Conservation (phyloP, 2,329 filamentous ascomycete genomes). For the Claviceps maximensis region DNA sequence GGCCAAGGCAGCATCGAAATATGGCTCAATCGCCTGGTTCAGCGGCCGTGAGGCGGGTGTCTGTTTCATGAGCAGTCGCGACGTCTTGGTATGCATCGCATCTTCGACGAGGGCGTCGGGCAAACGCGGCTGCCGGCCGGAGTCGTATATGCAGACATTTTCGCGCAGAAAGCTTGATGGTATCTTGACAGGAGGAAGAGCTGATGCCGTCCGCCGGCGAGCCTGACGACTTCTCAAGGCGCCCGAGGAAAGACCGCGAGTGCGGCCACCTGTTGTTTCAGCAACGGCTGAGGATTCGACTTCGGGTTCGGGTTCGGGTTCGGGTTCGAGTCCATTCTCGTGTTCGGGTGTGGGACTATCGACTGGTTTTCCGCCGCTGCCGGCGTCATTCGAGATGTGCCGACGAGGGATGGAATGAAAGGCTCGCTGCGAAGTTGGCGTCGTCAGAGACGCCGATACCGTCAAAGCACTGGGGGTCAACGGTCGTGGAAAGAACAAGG, state of each 20-base stretch:
- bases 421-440: conserved; percentile 7
- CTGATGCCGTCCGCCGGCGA: conserved; percentile 21
- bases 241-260: conserved; percentile 13
- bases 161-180: conserved; percentile 43
- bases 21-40: conserved; percentile 16
- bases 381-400: conserved; percentile 8
- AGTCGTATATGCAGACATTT: conserved; percentile 28
- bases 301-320: conserved; percentile 15
- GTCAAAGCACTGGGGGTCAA: conserved; percentile 13
- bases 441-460: conserved; percentile 12
- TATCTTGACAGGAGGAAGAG: conserved; percentile 38
- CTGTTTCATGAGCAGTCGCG: conserved; percentile 16
- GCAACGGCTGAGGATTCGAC: conserved; percentile 15
- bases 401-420: conserved; percentile 12
- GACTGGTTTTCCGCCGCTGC: conserved; percentile 15
- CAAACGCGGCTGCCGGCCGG: conserved; percentile 15
- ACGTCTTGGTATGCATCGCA: conserved; percentile 17
- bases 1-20: conserved; percentile 19
- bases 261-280: conserved; percentile 16
- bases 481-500: conserved; percentile 17
- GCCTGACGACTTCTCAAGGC: conserved; percentile 19
- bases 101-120: conserved; percentile 20
- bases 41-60: conserved; percentile 12
- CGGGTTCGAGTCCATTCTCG: conserved; percentile 16
- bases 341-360: conserved; percentile 15